phyloP scores from a whole-genome alignment of 2,329 filamentous ascomycete genomes.

The Leptodontidium sp. region DNA sequence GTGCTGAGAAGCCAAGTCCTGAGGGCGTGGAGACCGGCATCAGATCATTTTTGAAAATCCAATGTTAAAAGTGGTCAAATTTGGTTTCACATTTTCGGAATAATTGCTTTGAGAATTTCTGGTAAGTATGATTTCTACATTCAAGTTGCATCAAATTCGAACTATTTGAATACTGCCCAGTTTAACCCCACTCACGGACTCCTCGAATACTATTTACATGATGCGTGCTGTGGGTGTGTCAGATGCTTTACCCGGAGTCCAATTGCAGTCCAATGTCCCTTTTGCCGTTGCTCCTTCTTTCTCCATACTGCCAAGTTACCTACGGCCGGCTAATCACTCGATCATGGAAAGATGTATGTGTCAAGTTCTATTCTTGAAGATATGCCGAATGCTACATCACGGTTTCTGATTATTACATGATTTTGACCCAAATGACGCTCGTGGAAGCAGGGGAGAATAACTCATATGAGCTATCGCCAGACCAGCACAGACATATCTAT shows the following conservation, averaged over 20 bases:
- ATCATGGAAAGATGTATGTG: constrained; percentile 16
- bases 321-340: not conserved
- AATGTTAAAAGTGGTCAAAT: not conserved
- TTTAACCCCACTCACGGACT: too few species aligned
- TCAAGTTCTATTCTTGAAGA: not conserved
- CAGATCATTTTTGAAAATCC: constrained; percentile 22
- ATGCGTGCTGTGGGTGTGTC: not conserved
- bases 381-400: too few species aligned
- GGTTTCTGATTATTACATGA: not conserved
- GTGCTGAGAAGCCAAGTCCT: constrained; percentile 81
- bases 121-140: not conserved
- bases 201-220: not conserved
- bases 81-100: not conserved
- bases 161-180: too few species aligned
- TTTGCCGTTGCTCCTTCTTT: constrained; percentile 12
- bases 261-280: not conserved
- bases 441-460: constrained; percentile 12
- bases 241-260: constrained; percentile 24
- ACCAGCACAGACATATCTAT: constrained; percentile 24
- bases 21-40: constrained; percentile 80
- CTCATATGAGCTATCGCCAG: constrained; percentile 29
- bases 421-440: constrained; percentile 21
- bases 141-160: too few species aligned
- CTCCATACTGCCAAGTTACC: constrained; percentile 12
- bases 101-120: not conserved